A percentile compares a stretch with the other conserved stretches of the same genome.
phyloP scores from a whole-genome alignment of 2,329 filamentous ascomycete genomes.

The Penicillium occitanis region DNA sequence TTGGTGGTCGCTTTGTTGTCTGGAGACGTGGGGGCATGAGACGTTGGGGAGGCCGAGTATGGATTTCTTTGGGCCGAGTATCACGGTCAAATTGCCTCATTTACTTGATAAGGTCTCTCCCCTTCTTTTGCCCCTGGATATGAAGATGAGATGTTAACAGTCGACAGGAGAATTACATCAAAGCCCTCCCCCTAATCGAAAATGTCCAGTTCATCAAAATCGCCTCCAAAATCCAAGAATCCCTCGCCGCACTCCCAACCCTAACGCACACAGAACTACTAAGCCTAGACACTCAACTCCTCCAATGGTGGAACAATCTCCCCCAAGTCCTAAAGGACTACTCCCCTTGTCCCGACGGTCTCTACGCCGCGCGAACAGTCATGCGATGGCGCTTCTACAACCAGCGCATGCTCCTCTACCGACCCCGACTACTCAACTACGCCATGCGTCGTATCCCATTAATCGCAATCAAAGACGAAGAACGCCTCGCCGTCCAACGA shows the following conservation, averaged over 20 bases:
- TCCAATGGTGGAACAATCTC: constrained; percentile 70
- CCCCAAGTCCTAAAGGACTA: constrained; percentile 64
- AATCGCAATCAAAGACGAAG: constrained; percentile 56
- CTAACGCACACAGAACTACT: constrained; percentile 66
- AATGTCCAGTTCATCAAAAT: constrained; percentile 80
- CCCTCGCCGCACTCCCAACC: constrained; percentile 66
- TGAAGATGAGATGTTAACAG: background rate
- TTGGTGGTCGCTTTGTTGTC: constrained; percentile 73
- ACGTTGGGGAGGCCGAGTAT: constrained; percentile 70
- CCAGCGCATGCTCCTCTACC: constrained; percentile 71
- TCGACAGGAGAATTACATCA: constrained; percentile 57
- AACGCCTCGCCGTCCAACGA: constrained; percentile 65
- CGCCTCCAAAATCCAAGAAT: constrained; percentile 72
- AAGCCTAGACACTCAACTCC: constrained; percentile 65
- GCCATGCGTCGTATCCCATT: constrained; percentile 55
- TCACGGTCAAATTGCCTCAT: constrained; percentile 64
- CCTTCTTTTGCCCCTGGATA: background rate
- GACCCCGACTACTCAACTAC: constrained; percentile 69
- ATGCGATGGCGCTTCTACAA: constrained; percentile 85
- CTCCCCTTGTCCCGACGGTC: constrained; percentile 68
- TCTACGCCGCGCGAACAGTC: constrained; percentile 68
- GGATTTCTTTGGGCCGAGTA: constrained; percentile 65
- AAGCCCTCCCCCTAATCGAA: constrained; percentile 69
- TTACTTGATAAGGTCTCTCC: constrained; percentile 39
- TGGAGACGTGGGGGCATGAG: constrained; percentile 72